Base-by-base conservation (phyloP, 306 rosid species). In the Corylus americana region DNA sequence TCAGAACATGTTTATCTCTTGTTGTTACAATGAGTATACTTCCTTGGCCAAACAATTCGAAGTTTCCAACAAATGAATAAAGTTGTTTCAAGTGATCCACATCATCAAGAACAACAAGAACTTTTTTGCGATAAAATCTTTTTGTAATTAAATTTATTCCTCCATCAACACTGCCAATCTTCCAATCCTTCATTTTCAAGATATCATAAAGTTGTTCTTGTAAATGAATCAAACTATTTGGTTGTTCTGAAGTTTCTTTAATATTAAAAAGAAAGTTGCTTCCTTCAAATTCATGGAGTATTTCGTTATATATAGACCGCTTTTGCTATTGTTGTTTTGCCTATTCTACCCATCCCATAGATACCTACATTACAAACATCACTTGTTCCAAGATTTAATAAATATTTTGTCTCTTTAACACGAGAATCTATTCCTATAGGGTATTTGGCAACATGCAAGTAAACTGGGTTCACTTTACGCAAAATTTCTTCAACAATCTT, bases 11-110 rank as follows among this genome's bases (percentile, higher is more conserved):
- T 0, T 4, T 8, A 57, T 84, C 73, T 66, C 85, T 72, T 0
- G 83, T 82, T 42, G 90, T 87, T 16, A 80, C 8, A 3, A 87
- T 55, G 11, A 84, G 5, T 37, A 79, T 76, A 74, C 80, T 82
- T 25, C 83, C 86, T 0, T 29, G 0, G 55, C 73, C 85, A n/a
- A 84, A 62, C 79, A 74, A 82, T 0, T 55, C 39, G 2, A 25
- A 62, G 7, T 7, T 74, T 54, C 76, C 44, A 13, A 55, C 61
- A 11, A 78, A 1, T 20, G 75, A 75, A 7, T 54, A 31, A 16
- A 67, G 8, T 45, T 83, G 86, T 0, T 42, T 18, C 17, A 55
- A 1, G 0, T 73, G 11, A 12, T 64, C 78, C 55, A 78, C 79
- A 37, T 72, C 81, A 18, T 77, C 76, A 61, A 82, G 22, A 42